A percentile compares a stretch with the other conserved stretches of the same genome.
These are phyloP conservation scores for Rhododendron mucronatum DNA, from an alignment of 148 eudicot genomes.

Conservation along the genomic window DNA sequence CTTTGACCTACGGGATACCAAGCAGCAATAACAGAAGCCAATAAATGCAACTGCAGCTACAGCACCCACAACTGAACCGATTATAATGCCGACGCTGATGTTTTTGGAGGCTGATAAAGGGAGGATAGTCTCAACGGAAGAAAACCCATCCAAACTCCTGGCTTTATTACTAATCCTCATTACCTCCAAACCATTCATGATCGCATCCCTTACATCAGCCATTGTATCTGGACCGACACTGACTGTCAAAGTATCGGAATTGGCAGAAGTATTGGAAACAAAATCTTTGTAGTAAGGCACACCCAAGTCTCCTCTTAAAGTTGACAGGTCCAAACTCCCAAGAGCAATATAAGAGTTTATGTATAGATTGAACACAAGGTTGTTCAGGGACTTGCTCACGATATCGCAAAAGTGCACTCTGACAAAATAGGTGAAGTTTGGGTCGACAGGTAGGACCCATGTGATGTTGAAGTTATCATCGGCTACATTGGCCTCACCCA, in stretches of 20 bases:
- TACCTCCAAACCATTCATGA: constrained; percentile 86
- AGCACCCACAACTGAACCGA: constrained; percentile 51
- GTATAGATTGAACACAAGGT: constrained; percentile 73
- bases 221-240: constrained; percentile 77
- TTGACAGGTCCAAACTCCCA: constrained; percentile 61
- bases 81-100: constrained; percentile 32
- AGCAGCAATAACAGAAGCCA: constrained; percentile 54
- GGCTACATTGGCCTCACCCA: constrained; percentile 78
- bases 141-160: constrained; percentile 63
- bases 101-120: constrained; percentile 39
- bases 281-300: constrained; percentile 84
- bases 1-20: constrained; percentile 43
- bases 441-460: constrained; percentile 80
- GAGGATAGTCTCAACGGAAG: constrained; percentile 64
- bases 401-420: constrained; percentile 88
- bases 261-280: constrained; percentile 48
- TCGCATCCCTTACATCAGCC: constrained; percentile 45
- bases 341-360: constrained; percentile 67
- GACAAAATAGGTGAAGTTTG: constrained; percentile 62
- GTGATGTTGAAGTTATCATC: constrained; percentile 77
- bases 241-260: constrained; percentile 48
- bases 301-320: constrained; percentile 45
- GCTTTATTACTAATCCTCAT: constrained; percentile 87
- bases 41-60: constrained; percentile 41
- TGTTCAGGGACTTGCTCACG: constrained; percentile 56